Percentiles rank a stretch among this genome's conserved stretches.
These are phyloP conservation scores for Bipolaris victoriae DNA, from an alignment of 2,329 filamentous ascomycete species.

Conservation along the genomic window DNA sequence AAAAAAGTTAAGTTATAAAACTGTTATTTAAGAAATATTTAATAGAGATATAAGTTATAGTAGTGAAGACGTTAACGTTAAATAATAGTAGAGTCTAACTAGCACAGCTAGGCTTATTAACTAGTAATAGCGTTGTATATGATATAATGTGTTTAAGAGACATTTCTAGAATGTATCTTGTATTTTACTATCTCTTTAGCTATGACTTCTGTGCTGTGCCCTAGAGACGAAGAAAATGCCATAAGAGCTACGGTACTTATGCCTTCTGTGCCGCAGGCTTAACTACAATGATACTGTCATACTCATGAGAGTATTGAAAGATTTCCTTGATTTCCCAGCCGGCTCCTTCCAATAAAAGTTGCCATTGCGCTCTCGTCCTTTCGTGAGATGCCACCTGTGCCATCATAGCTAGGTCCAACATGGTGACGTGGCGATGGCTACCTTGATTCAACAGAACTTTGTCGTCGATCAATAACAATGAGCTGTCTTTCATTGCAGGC, in stretches of 20 bases:
- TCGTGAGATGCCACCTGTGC: slow-evolving; percentile 2
- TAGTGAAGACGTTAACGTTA: too few species aligned
- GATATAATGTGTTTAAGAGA: neutral
- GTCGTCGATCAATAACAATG: neutral
- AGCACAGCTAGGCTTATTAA: too few species aligned
- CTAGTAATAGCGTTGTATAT: neutral
- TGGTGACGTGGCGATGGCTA: slow-evolving; percentile 1
- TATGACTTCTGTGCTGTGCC: neutral
- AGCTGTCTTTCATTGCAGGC: neutral
- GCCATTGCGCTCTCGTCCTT: slow-evolving; percentile 3
- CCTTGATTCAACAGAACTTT: slow-evolving; percentile 2
- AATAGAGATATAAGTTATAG: too few species aligned
- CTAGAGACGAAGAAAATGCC: neutral
- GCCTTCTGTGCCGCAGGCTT: neutral
- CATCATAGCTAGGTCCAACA: slow-evolving; percentile 3
- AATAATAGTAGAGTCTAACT: too few species aligned
- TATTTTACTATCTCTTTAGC: neutral
- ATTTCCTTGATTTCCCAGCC: slow-evolving; percentile 2
- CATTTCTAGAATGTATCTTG: neutral
- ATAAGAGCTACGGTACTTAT: neutral
- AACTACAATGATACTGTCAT: neutral
- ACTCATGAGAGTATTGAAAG: slow-evolving; percentile 1
- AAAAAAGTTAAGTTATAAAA: too few species aligned
- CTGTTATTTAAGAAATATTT: too few species aligned
- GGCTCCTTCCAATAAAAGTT: slow-evolving; percentile 1